phyloP scores from a whole-genome alignment of 2,329 filamentous ascomycete species.

The Ophiocordyceps unilateralis region DNA sequence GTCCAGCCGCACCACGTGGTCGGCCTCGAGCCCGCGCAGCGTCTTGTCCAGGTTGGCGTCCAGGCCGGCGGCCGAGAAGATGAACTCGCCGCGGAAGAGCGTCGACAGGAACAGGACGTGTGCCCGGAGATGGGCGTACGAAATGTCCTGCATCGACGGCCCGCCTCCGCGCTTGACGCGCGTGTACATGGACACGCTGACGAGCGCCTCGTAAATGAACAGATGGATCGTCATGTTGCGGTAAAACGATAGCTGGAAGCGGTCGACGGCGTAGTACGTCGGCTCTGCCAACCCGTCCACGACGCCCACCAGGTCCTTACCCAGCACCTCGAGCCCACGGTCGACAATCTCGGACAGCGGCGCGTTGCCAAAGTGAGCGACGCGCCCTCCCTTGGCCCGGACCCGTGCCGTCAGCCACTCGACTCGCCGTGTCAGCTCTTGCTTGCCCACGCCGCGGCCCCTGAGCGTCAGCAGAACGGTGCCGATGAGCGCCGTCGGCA shows the following conservation, averaged over 20 bases:
- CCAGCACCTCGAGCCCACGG: conserved; percentile 78
- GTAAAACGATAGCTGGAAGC: conserved; percentile 96
- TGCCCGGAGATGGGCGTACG: conserved; percentile 52
- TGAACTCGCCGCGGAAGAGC: conserved; percentile 91
- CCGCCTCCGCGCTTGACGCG: conserved; percentile 83
- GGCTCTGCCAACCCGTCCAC: conserved; percentile 70
- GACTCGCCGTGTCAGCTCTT: conserved; percentile 69
- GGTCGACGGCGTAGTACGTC: conserved; percentile 86
- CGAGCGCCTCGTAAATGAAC: conserved; percentile 83
- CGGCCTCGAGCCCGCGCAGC: conserved; percentile 56
- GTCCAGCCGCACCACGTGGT: conserved; percentile 56
- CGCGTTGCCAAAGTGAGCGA: conserved; percentile 78
- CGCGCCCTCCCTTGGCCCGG: conserved; percentile 69
- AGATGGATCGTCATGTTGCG: conserved; percentile 98
- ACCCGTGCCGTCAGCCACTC: conserved; percentile 80
- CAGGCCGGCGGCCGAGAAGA: conserved; percentile 79
- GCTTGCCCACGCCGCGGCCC: conserved; percentile 77
- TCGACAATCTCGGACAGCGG: conserved; percentile 72
- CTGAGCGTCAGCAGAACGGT: conserved; percentile 83
- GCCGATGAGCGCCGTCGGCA: conserved; percentile 92
- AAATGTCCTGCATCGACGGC: conserved; percentile 60
- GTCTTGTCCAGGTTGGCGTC: conserved; percentile 67
- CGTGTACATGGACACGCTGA: conserved; percentile 81
- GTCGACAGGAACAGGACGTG: conserved; percentile 85
- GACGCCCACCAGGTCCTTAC: conserved; percentile 70